Conservation (phyloP, 2,329 filamentous ascomycete species). For the Talaromyces albobiverticillius region DNA sequence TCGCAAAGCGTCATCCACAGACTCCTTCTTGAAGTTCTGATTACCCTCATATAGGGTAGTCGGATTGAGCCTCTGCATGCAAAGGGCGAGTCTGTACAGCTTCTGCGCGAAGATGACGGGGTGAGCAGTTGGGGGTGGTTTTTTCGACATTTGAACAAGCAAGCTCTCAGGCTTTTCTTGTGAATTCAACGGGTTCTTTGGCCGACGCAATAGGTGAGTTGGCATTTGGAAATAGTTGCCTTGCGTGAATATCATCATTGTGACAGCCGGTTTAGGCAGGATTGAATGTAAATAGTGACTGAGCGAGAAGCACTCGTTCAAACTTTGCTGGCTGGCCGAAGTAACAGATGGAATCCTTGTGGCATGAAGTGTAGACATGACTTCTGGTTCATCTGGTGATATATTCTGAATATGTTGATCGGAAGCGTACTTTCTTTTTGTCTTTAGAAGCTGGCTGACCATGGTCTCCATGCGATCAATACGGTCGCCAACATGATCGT, state of each 20-base stretch:
- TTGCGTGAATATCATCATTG: slow-evolving; percentile 14
- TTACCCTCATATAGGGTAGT: slow-evolving; percentile 6
- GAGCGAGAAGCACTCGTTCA: slow-evolving; percentile 18
- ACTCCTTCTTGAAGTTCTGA: slow-evolving; percentile 6
- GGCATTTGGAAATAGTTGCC: slow-evolving; percentile 18
- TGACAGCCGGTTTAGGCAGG: slow-evolving; percentile 15
- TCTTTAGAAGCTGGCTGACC: neutral
- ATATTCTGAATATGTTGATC: neutral
- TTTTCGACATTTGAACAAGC: neutral
- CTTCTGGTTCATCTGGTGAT: neutral
- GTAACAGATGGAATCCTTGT: neutral
- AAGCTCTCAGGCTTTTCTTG: neutral
- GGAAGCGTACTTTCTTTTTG: neutral
- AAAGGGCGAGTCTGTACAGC: slow-evolving; percentile 20
- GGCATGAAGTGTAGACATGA: neutral
- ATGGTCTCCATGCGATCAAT: slow-evolving; percentile 10
- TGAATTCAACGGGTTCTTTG: neutral
- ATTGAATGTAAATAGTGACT: slow-evolving; percentile 18
- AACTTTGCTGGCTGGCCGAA: slow-evolving; percentile 15
- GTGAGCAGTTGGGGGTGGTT: slow-evolving; percentile 13
- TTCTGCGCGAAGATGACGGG: slow-evolving; percentile 17
- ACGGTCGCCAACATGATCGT: neutral
- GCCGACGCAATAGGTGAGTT: slow-evolving; percentile 13
- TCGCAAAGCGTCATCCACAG: slow-evolving; percentile 9
- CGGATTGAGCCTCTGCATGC: slow-evolving; percentile 16